Conservation (phyloP, 768 basidiomycete species). For the Trametes cingulata region DNA sequence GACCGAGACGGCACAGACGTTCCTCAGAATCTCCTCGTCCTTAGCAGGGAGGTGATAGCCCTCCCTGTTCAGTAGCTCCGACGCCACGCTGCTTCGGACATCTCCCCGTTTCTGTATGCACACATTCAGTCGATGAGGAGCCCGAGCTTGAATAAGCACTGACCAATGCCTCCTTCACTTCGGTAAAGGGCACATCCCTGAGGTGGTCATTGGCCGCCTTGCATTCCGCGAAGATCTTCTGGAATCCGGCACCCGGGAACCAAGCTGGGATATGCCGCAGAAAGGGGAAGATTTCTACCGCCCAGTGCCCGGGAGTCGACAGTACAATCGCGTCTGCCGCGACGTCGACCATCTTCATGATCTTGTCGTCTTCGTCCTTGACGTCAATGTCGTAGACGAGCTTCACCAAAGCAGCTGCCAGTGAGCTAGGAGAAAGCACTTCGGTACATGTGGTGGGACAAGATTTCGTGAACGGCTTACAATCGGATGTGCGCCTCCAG, state of each 20-base stretch:
- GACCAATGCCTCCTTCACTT: background rate
- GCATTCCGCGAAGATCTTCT: background rate
- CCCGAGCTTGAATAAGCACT: background rate
- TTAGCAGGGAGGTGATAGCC: no score
- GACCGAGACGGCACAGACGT: background rate
- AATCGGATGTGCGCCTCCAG: background rate
- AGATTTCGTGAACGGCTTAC: slow-evolving; percentile 1
- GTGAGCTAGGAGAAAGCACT: background rate
- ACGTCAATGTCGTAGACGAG: slow-evolving; percentile 10
- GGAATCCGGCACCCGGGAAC: slow-evolving; percentile 7
- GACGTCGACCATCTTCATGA: background rate
- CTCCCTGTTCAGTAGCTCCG: no score
- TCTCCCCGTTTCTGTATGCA: no score
- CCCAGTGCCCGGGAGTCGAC: background rate
- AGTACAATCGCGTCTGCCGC: slow-evolving; percentile 5
- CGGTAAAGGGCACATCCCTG: background rate
- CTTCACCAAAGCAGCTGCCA: slow-evolving; percentile 16
- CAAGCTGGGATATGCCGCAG: slow-evolving; percentile 1
- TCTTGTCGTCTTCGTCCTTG: background rate
- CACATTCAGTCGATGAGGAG: background rate
- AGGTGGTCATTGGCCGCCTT: background rate
- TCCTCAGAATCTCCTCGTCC: background rate
- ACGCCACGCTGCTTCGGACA: no score
- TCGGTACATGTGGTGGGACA: background rate
- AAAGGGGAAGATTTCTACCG: slow-evolving; percentile 1